Evolutionary conservation across 163 green algal genomes (phyloP), one percentile per base, ranked within the genome.

Genomic region (Prototheca wickerhamii): DNA sequence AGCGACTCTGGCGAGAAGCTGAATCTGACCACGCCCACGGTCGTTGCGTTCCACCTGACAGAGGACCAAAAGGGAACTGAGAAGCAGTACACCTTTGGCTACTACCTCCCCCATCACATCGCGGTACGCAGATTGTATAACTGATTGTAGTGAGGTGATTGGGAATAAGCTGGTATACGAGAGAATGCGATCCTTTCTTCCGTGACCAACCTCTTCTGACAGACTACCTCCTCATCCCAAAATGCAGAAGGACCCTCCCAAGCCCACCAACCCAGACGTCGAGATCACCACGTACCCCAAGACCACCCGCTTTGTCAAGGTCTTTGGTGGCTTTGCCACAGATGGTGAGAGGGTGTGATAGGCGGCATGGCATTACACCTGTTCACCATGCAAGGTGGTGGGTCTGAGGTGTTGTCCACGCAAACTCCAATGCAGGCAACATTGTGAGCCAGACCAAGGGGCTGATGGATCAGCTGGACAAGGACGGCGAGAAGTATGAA

Each of bases 301-400:
- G 12, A 43, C 55, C 8, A 60, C 43, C 37, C 25, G 49, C 21
- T 68, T 56, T 37, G 61, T 68, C 30, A 55, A 42, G 15, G 30
- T 35, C n/a, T 68, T 68, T 44, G 61, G 61, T 31, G 61, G 61
- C 35, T 68, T 46, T 60, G 61, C 61, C 17, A 61, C 61, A 10
- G 61, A 68, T 5, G 55, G 43, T 61, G 18, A 37, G 51, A 8
- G 51, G 6, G 6, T 10, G 40, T 49, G 40, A 44, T 44, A 15
- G 37, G 10, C 7, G 0, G 46, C 10, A 21, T 10, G 15, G 10
- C 15, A 44, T 44, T 15, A 44, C 15, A 44, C 37, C 37, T 44
- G 10, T 15, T 21, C 10, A 44, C 10, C 37, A 44, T 44, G 37
- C 10, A 44, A 29, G 5, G 23, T 12, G 44, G 15, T 53, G 44